Conservation (phyloP, 1,284 basidiomycete genomes). For the Mycena citricolor region DNA sequence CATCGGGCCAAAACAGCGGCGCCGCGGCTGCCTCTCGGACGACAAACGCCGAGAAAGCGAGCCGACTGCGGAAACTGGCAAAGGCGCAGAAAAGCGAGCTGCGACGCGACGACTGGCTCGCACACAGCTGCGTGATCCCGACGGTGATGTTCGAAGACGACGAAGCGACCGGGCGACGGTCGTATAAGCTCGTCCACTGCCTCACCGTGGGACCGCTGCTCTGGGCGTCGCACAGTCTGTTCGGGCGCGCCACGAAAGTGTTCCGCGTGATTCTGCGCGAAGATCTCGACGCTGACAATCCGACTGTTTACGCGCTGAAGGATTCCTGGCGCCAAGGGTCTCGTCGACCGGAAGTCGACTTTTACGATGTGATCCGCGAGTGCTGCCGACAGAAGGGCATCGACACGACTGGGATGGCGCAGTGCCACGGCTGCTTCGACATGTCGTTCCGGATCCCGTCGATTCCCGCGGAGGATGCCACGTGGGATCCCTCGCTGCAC, state of each 20-base stretch:
- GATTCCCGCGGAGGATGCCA: background rate
- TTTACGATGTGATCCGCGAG: background rate
- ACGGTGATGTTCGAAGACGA: too few species aligned
- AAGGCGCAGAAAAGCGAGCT: background rate
- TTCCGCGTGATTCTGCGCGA: background rate
- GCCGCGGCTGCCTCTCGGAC: background rate
- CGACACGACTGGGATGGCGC: background rate
- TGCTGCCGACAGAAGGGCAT: background rate
- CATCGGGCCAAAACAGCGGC: too few species aligned
- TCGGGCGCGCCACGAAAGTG: background rate
- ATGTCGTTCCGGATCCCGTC: background rate
- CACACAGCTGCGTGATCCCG: too few species aligned
- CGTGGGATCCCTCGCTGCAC: too few species aligned
- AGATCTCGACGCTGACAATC: background rate
- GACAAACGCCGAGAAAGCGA: background rate
- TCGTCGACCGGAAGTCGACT: background rate
- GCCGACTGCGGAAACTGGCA: background rate
- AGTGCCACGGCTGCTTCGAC: background rate
- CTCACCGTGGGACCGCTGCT: background rate
- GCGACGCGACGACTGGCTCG: too few species aligned
- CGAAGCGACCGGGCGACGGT: too few species aligned
- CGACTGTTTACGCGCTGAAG: background rate
- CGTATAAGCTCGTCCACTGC: conserved; percentile 1
- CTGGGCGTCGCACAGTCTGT: background rate
- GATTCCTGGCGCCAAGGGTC: background rate